A percentile compares a stretch with the other conserved stretches of the same genome.
phyloP scores from a whole-genome alignment of 768 basidiomycete genomes.

The Punctularia strigosozonata region DNA sequence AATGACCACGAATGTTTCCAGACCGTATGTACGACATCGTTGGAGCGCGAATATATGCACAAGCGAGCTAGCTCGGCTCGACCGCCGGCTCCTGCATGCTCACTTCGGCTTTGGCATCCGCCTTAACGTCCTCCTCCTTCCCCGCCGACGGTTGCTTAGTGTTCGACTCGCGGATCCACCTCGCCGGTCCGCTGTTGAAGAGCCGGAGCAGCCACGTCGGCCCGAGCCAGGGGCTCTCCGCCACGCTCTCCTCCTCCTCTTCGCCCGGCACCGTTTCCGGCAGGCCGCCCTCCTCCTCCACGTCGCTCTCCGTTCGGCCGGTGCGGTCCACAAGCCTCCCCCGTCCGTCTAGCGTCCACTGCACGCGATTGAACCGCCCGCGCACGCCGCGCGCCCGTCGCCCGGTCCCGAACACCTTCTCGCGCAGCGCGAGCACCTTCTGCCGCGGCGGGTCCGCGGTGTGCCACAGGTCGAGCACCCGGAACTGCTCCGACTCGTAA shows the following conservation, averaged over 20 bases:
- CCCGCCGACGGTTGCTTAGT: slow-evolving; percentile 24
- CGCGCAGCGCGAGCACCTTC: slow-evolving; percentile 53
- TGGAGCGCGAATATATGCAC: too few relatives aligned
- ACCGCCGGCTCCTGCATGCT: too few relatives aligned
- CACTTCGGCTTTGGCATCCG: not conserved
- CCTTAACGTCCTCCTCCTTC: slow-evolving; percentile 1
- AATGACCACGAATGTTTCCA: too few relatives aligned
- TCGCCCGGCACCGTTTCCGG: slow-evolving; percentile 18
- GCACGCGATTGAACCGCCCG: slow-evolving; percentile 49
- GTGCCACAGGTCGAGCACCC: slow-evolving; percentile 54
- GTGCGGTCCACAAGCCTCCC: slow-evolving; percentile 51
- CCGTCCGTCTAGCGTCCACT: slow-evolving; percentile 58
- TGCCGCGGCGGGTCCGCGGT: slow-evolving; percentile 46
- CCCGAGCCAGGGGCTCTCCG: slow-evolving; percentile 45
- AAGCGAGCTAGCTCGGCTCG: too few relatives aligned
- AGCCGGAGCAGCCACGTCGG: slow-evolving; percentile 71
- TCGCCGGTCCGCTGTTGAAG: slow-evolving; percentile 68
- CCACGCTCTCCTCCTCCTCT: slow-evolving; percentile 38
- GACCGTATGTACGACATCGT: too few relatives aligned
- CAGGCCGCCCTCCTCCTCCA: slow-evolving; percentile 48
- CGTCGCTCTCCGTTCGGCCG: slow-evolving; percentile 69
- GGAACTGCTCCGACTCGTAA: slow-evolving; percentile 65
- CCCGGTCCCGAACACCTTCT: slow-evolving; percentile 54
- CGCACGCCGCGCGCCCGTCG: slow-evolving; percentile 42
- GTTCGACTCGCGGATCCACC: too few relatives aligned